A percentile compares a stretch with the other conserved stretches of the same genome.
Evolutionary conservation across 345 rosid genomes (phyloP).

Genomic region (Gossypium rotundifolium): DNA sequence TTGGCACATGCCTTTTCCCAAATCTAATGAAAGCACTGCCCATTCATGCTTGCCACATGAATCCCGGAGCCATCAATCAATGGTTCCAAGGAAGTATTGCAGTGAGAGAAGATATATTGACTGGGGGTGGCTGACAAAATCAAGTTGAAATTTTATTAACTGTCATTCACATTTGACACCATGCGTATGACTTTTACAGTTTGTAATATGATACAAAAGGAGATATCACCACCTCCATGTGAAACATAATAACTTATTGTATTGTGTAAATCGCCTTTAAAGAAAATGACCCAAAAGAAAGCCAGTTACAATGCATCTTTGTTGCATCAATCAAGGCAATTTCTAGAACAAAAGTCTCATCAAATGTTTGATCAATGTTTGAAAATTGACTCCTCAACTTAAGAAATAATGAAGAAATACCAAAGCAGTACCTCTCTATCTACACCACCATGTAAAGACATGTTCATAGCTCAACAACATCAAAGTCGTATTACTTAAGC

Average conservation of each 20-base stretch:
- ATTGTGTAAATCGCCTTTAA: not conserved
- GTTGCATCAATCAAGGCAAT: not conserved
- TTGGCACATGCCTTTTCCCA: not conserved
- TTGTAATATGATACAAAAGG: not conserved
- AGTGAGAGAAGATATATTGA: not conserved
- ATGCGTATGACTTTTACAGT: conserved; percentile 4
- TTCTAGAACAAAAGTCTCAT: not conserved
- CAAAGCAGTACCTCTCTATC: not conserved
- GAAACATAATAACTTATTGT: not conserved
- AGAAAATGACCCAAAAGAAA: too few relatives aligned
- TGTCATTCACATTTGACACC: not conserved
- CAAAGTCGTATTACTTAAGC: not conserved
- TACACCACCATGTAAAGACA: not conserved
- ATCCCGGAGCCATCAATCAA: not conserved
- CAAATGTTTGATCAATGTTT: not conserved
- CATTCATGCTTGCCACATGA: not conserved
- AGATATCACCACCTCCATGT: conserved; percentile 3
- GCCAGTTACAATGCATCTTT: too few relatives aligned
- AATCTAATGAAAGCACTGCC: not conserved
- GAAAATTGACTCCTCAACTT: not conserved
- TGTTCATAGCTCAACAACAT: not conserved
- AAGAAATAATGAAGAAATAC: not conserved
- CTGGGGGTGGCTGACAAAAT: not conserved
- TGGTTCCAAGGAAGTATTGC: not conserved
- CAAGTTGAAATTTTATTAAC: not conserved